Evolutionary conservation across 768 basidiomycete species (phyloP), one percentile per base, ranked within the genome.

Genomic region (Mycena albidolilacea): DNA sequence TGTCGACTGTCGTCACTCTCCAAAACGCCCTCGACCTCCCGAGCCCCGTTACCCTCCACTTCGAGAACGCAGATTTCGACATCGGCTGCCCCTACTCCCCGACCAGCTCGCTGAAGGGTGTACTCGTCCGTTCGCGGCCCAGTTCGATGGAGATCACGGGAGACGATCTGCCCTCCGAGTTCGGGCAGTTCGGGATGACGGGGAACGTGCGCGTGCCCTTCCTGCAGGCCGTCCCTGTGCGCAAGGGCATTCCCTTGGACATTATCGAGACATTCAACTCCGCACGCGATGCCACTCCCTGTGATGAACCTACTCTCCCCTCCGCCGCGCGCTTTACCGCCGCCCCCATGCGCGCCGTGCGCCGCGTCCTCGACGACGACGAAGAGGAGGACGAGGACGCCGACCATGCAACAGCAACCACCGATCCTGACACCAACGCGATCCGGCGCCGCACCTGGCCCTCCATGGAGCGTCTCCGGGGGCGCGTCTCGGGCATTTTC

Each of bases 401-500:
- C 46, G 44, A 57, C 1, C 46, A 64, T 9, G 69, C 30, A 21
- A 23, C 58, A 46, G 57, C 63, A 64, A 57, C 63, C 63, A 50
- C 21, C 52, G 6, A 10, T n/a, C 14, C 8, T n/a, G 44, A 23
- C 30, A 19, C 37, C 3, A 5, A 23, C 7, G n/a, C 67, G 8
- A 9, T 19, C 23, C 50, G 59, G 1, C 62, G 67, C 57, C 35
- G 72, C 57, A 69, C 72, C 23, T 73, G 72, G 72, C 57, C 72
- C 2, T 37, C 50, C 7, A 63, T 72, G 50, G 43, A 21, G 4
- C 0, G 15, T 41, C 48, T 69, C 14, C 67, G 71, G 50, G 37
- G 67, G n/a, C 61, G 66, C 67, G 67, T 73, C 37, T 73, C 72
- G 11, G 72, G 67, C 12, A 66, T 73, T 44, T 73, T 73, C 67